phyloP scores from a whole-genome alignment of 129 eudicot genomes.

The Ambrosia trifida region DNA sequence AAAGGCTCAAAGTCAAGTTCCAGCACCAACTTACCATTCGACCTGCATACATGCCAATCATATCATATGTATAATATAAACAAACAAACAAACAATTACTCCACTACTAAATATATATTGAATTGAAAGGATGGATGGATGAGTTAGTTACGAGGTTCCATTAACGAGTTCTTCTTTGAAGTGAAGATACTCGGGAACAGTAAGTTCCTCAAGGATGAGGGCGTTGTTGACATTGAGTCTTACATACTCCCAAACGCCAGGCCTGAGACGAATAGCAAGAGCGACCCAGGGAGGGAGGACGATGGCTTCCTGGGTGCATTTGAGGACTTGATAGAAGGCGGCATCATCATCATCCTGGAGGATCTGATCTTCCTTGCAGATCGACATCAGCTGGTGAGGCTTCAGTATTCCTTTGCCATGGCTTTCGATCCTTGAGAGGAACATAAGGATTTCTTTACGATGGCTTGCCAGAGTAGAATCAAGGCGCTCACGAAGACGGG shows the following conservation, averaged over 20 bases:
- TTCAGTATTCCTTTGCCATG: constrained; percentile 90
- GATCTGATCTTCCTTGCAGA: constrained; percentile 42
- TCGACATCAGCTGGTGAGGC: constrained; percentile 75
- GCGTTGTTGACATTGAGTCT: constrained; percentile 65
- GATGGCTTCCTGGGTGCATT: constrained; percentile 93
- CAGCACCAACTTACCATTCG: constrained; percentile 77
- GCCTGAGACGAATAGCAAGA: constrained; percentile 82
- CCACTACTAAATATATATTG: no score
- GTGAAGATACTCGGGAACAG: constrained; percentile 68
- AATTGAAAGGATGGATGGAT: no score
- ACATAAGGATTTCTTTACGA: constrained; percentile 70
- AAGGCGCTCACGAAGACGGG: constrained; percentile 83
- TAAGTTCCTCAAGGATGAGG: constrained; percentile 64
- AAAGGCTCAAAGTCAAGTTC: constrained; percentile 95
- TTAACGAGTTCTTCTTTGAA: constrained; percentile 78
- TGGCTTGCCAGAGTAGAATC: constrained; percentile 78
- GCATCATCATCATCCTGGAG: constrained; percentile 46
- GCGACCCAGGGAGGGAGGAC: constrained; percentile 86
- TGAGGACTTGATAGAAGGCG: constrained; percentile 77
- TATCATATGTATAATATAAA: no score
- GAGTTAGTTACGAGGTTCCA: no score
- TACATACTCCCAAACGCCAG: constrained; percentile 95
- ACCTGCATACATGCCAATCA: no score
- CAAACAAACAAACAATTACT: no score
- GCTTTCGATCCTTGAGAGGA: constrained; percentile 71